Conservation (phyloP, 352 stramenopile genomes). For the Pythium vanterpoolii region DNA sequence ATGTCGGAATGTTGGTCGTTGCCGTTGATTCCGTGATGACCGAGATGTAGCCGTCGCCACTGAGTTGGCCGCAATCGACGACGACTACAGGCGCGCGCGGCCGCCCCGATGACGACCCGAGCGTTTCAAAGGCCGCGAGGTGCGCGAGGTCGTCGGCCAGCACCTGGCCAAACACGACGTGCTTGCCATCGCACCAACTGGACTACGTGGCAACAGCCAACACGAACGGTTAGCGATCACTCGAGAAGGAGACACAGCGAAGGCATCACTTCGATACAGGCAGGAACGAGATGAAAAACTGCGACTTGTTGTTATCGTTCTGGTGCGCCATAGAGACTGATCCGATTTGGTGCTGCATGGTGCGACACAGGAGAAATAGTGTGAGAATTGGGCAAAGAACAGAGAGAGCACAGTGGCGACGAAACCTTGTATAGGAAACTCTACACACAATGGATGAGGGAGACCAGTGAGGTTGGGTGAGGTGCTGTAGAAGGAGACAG, state of each 20-base stretch:
- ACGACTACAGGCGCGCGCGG: constrained; percentile 50
- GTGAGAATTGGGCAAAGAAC: neutral
- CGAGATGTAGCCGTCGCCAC: constrained; percentile 40
- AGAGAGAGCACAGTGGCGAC: neutral
- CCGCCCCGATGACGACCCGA: constrained; percentile 47
- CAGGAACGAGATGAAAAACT: constrained; percentile 99
- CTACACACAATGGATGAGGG: constrained; percentile 39
- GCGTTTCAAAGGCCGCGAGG: constrained; percentile 38
- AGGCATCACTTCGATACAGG: constrained; percentile 24
- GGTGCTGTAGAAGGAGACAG: neutral
- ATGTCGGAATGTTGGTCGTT: constrained; percentile 13
- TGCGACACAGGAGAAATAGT: neutral
- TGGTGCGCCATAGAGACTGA: constrained; percentile 98
- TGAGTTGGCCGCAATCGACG: constrained; percentile 53
- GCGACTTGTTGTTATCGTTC: constrained; percentile 95
- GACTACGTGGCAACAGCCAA: constrained; percentile 21
- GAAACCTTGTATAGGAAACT: constrained; percentile 77
- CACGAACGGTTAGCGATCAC: neutral
- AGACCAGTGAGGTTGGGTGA: neutral
- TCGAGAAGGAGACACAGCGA: neutral
- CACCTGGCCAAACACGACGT: constrained; percentile 99
- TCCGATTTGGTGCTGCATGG: constrained; percentile 75
- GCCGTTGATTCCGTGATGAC: neutral
- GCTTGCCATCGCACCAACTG: constrained; percentile 95
- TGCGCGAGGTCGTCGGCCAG: constrained; percentile 60